Evolutionary conservation across 1,139 yeast genomes (phyloP).

Genomic region (Hansenula anomala): DNA sequence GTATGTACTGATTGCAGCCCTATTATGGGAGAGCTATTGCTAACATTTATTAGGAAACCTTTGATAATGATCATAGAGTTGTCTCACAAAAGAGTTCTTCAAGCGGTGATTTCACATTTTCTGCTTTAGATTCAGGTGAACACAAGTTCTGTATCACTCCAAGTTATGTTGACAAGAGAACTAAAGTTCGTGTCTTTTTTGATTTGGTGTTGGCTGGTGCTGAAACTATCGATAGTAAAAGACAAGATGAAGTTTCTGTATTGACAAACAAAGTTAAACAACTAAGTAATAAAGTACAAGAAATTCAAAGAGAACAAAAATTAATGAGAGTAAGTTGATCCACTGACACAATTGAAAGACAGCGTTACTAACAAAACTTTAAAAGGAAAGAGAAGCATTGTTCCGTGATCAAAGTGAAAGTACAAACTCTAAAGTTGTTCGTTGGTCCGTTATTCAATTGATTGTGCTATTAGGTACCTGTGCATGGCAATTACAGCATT

Average conservation of each 20-base stretch:
- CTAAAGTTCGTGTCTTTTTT: slow-evolving; percentile 36
- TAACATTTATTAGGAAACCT: slow-evolving; percentile 36
- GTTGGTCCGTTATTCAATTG: slow-evolving; percentile 52
- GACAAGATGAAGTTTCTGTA: slow-evolving; percentile 36
- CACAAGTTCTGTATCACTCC: slow-evolving; percentile 60
- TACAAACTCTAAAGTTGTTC: slow-evolving; percentile 46
- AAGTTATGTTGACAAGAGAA: slow-evolving; percentile 36
- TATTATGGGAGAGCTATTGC: not conserved
- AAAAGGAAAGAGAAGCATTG: slow-evolving; percentile 39
- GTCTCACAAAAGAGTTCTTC: slow-evolving; percentile 48
- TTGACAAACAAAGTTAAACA: slow-evolving; percentile 39
- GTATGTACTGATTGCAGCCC: slow-evolving; percentile 24
- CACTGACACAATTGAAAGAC: slow-evolving; percentile 17
- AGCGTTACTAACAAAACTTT: slow-evolving; percentile 21
- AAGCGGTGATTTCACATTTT: slow-evolving; percentile 55
- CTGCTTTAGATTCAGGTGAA: slow-evolving; percentile 57
- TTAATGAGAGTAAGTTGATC: slow-evolving; percentile 36
- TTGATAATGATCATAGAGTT: slow-evolving; percentile 52
- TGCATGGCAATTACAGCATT: slow-evolving; percentile 55
- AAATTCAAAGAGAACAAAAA: slow-evolving; percentile 48
- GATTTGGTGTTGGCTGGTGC: slow-evolving; percentile 48
- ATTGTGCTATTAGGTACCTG: slow-evolving; percentile 44
- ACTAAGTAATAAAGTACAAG: slow-evolving; percentile 41
- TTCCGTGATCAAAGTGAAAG: slow-evolving; percentile 53
- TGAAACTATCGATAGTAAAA: slow-evolving; percentile 40